Percentiles rank a stretch among this genome's conserved stretches.
These are phyloP conservation scores for Cryptosporidium muris DNA, from an alignment of 169 alveolate genomes.

Conservation along the genomic window DNA sequence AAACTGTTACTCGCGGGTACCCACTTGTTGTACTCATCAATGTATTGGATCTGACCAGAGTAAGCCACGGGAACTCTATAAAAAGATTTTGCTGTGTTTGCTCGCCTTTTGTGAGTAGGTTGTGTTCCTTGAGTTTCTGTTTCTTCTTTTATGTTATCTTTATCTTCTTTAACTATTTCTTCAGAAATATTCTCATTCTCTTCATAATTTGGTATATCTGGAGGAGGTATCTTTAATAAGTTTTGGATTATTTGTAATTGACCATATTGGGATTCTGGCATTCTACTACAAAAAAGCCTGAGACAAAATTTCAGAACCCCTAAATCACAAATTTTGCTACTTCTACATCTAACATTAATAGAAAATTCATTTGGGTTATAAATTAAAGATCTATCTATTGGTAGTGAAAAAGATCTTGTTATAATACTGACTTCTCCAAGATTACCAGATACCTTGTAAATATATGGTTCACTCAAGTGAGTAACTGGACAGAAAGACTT, in stretches of 20 bases:
- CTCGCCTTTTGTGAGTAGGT: too few species aligned
- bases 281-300: slow-evolving; percentile 28
- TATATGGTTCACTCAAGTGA: slow-evolving; percentile 8
- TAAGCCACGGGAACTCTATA: too few species aligned
- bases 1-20: too few species aligned
- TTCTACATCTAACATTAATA: slow-evolving; percentile 22
- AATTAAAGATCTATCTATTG: slow-evolving; percentile 43
- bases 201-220: neutral
- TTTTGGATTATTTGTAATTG: slow-evolving; percentile 24
- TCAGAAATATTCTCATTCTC: slow-evolving; percentile 1
- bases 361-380: slow-evolving; percentile 59
- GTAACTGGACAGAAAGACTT: slow-evolving; percentile 45
- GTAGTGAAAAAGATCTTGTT: slow-evolving; percentile 44
- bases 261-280: slow-evolving; percentile 58
- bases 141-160: neutral
- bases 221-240: slow-evolving; percentile 2
- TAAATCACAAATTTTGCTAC: slow-evolving; percentile 28
- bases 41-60: too few species aligned
- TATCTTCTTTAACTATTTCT: neutral
- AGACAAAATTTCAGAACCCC: slow-evolving; percentile 26
- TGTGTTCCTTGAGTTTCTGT: neutral
- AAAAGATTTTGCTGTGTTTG: too few species aligned
- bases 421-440: slow-evolving; percentile 20
- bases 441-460: neutral
- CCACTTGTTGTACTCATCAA: too few species aligned